A percentile compares a stretch with the other conserved stretches of the same genome.
These are phyloP conservation scores for Selaginella tamariscina DNA, from an alignment of 75 land plant species.

Conservation along the genomic window DNA sequence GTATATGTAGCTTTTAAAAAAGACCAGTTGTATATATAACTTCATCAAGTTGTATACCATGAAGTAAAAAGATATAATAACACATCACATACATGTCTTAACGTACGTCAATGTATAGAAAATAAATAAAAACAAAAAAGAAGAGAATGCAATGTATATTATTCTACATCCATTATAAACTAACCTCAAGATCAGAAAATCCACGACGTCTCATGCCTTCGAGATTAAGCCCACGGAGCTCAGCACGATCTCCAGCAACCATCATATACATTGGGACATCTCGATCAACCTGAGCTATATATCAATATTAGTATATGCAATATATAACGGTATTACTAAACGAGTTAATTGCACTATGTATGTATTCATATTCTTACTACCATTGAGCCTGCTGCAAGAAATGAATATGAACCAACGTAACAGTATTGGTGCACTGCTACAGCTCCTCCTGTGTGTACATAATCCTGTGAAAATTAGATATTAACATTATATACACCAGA, in stretches of 20 bases:
- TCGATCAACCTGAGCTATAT: conserved; percentile 49
- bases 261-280: conserved; percentile 90
- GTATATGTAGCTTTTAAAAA: too few species aligned
- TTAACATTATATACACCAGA: too few species aligned
- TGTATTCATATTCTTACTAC: too few species aligned
- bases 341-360: too few species aligned
- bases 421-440: conserved; percentile 79
- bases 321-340: too few species aligned
- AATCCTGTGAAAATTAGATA: conserved; percentile 34
- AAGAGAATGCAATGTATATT: not conserved
- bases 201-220: conserved; percentile 80
- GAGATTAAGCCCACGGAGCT: conserved; percentile 79
- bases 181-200: conserved; percentile 63
- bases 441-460: conserved; percentile 70
- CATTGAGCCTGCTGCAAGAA: conserved; percentile 80
- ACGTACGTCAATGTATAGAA: too few species aligned
- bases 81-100: too few species aligned
- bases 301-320: too few species aligned
- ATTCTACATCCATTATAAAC: not conserved
- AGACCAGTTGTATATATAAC: not conserved
- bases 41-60: not conserved
- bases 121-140: conserved; percentile 1
- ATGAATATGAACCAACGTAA: conserved; percentile 65
- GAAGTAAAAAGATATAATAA: not conserved
- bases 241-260: conserved; percentile 93